Percentiles rank a stretch among this genome's conserved stretches.
Evolutionary conservation across 78 protist species (phyloP).

Genomic region (Isochrysis galbana): DNA sequence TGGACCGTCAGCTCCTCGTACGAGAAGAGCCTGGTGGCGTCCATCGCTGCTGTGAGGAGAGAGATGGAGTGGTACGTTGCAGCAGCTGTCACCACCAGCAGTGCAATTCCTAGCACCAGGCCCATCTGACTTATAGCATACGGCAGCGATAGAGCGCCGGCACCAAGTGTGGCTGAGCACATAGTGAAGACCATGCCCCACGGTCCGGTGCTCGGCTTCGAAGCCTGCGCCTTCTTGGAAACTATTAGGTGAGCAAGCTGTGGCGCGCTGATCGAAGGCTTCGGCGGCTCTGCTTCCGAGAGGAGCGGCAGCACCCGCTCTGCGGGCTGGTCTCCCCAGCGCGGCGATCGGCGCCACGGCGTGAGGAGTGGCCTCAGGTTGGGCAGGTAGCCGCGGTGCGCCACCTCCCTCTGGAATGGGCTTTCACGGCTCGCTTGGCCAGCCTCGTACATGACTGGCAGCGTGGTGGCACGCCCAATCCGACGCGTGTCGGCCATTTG

Average conservation of each 20-base stretch:
- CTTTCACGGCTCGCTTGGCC: too few relatives aligned
- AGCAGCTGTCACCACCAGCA: neutral
- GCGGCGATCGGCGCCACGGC: neutral
- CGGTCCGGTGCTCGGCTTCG: neutral
- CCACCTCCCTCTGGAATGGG: too few relatives aligned
- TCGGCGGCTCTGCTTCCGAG: neutral
- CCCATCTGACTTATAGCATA: neutral
- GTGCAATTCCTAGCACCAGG: neutral
- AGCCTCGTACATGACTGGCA: too few relatives aligned
- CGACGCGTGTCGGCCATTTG: too few relatives aligned
- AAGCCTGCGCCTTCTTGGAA: neutral
- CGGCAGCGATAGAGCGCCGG: conserved; percentile 42
- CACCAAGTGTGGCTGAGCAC: conserved; percentile 45
- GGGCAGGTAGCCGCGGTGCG: conserved; percentile 5
- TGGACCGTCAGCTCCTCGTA: conserved; percentile 38
- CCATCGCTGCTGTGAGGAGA: neutral
- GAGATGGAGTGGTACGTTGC: neutral
- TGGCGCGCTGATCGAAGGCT: neutral
- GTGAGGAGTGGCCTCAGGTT: neutral
- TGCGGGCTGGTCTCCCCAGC: neutral
- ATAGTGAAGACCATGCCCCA: conserved; percentile 18
- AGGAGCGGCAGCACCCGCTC: neutral
- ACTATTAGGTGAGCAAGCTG: neutral
- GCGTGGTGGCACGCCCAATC: too few relatives aligned
- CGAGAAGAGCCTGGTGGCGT: neutral